Evolutionary conservation across 1,284 basidiomycete genomes (phyloP), one percentile per base, ranked within the genome.

Genomic region (Rhodotorula mucilaginosa): DNA sequence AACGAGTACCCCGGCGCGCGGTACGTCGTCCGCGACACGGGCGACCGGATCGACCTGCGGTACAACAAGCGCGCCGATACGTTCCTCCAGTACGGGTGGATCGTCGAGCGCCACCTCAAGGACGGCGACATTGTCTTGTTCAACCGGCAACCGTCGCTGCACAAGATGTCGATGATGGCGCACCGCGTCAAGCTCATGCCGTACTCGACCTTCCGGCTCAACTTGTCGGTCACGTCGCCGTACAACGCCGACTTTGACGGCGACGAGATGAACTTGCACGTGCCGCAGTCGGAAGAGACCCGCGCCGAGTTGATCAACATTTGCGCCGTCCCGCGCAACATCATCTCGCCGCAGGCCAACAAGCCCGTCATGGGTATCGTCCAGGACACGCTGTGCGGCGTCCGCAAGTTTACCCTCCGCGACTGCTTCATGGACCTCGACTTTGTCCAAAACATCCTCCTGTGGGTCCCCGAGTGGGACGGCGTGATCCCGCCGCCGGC

Each of bases 81-180:
- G 23, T 93, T 96, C 80, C 83, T 99, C 74, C 95, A 99, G 81
- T 97, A 94, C 78, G 97, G 97, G 0, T 99, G 97, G 97, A 92
- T 99, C 67, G 97, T 99, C 8, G 97, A 99, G 83, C 86, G 97
- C 44, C 97, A 99, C 84, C 83, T 99, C 73, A 95, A 93, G 83
- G 92, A 98, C 78, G 97, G 97, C 85, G 94, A 98, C 80, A 97
- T 87, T 79, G 92, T 99, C 49, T 84, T 99, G 64, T 99, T 99
- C 86, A 99, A 99, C 82, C 95, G 97, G 74, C 97, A 99, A 80
- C 97, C 97, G 3, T 92, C 89, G 86, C 83, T 99, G 82, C 97
- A 99, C 83, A 99, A 99, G 83, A 99, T 99, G 97, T 96, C 92
- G 85, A 99, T 99, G 97, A 99, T 99, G 97, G 93, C 92, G 82